phyloP scores from a whole-genome alignment of 2,329 filamentous ascomycete genomes.

The Tolypocladium ovalisporum region DNA sequence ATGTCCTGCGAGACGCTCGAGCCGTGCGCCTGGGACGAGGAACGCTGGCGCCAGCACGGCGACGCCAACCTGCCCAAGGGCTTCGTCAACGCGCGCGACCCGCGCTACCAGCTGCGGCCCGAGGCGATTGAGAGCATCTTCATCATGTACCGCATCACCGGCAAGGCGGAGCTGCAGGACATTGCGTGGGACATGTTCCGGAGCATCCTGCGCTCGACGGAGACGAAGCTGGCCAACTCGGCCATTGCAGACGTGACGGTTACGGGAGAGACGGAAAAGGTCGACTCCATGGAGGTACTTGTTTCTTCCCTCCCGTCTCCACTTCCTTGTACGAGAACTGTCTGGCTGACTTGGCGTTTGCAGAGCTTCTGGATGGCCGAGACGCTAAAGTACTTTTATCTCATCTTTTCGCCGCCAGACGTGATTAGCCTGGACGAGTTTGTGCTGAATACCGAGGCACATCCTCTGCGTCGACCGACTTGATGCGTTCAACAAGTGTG shows the following conservation, averaged over 20 bases:
- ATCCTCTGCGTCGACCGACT: slow-evolving; percentile 5
- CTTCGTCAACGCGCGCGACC: slow-evolving; percentile 46
- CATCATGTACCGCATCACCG: slow-evolving; percentile 56
- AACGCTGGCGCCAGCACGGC: slow-evolving; percentile 13
- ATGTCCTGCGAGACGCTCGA: slow-evolving; percentile 29
- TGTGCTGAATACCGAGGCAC: slow-evolving; percentile 44
- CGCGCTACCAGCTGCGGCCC: slow-evolving; percentile 37
- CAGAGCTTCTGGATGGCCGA: slow-evolving; percentile 65
- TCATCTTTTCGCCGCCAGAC: slow-evolving; percentile 57
- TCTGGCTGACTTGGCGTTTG: background rate
- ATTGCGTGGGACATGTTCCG: slow-evolving; percentile 43
- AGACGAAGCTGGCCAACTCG: slow-evolving; percentile 36
- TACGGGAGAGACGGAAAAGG: slow-evolving; percentile 20
- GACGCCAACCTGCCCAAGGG: slow-evolving; percentile 34
- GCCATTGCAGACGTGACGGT: slow-evolving; percentile 32
- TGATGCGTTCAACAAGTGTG: background rate
- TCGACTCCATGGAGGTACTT: slow-evolving; percentile 51
- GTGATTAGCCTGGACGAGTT: slow-evolving; percentile 57
- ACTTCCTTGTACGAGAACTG: background rate
- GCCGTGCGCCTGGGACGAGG: slow-evolving; percentile 20
- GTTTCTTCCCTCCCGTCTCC: slow-evolving; percentile 8
- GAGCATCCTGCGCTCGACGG: slow-evolving; percentile 31
- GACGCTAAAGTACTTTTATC: slow-evolving; percentile 66
- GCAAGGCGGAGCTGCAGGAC: slow-evolving; percentile 33
- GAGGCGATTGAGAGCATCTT: slow-evolving; percentile 77